A percentile compares a stretch with the other conserved stretches of the same genome.
Evolutionary conservation across 2,329 filamentous ascomycete genomes (phyloP).

Genomic region (Botrytis hyacinthi): DNA sequence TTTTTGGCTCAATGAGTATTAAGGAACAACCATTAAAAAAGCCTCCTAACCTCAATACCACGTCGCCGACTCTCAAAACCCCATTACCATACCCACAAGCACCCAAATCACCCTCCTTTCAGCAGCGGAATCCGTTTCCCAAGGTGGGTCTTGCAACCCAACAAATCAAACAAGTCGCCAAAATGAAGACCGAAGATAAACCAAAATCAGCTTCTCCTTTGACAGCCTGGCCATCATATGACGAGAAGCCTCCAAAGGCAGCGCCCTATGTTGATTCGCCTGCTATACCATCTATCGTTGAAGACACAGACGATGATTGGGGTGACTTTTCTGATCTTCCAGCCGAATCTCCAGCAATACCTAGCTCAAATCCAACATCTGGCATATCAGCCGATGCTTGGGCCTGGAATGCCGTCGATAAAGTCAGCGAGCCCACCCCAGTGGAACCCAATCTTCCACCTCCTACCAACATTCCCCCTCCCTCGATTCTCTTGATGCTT

Average conservation of each 20-base stretch:
- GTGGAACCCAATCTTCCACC: constrained; percentile 22
- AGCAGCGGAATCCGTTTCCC: constrained; percentile 53
- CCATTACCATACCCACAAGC: constrained; percentile 47
- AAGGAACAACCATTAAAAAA: constrained; percentile 37
- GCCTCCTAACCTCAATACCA: constrained; percentile 39
- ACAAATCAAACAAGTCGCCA: constrained; percentile 37
- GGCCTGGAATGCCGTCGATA: constrained; percentile 38
- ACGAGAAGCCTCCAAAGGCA: constrained; percentile 25
- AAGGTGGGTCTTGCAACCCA: constrained; percentile 48
- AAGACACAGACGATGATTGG: constrained; percentile 49
- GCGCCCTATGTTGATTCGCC: constrained; percentile 34
- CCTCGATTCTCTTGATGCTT: constrained; percentile 74
- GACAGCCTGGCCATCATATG: constrained; percentile 37
- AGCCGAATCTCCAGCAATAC: constrained; percentile 30
- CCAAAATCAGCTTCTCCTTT: constrained; percentile 37
- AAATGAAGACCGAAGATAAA: constrained; percentile 38
- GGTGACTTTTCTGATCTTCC: constrained; percentile 51
- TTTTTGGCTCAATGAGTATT: constrained; percentile 34
- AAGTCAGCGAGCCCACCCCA: constrained; percentile 22
- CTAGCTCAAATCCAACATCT: constrained; percentile 23
- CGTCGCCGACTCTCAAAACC: constrained; percentile 33
- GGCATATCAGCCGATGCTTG: constrained; percentile 32
- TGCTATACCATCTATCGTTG: constrained; percentile 29
- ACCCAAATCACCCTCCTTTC: constrained; percentile 53
- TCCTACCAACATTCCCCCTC: constrained; percentile 79